Conservation (phyloP, 768 basidiomycete species). For the Favolaschia claudopus region DNA sequence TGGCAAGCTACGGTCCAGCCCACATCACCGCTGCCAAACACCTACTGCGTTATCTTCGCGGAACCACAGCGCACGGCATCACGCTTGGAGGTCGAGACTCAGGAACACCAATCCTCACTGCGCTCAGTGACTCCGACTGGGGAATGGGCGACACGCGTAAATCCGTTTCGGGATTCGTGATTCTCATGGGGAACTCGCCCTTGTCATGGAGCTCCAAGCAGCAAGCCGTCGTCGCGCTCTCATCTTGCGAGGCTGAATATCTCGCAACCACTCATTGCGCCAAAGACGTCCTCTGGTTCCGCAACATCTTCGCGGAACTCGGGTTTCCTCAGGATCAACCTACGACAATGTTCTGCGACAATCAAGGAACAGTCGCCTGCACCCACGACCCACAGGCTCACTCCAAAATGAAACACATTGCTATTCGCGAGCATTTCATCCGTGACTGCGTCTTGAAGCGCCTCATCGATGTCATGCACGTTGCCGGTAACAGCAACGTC, state of each 20-base stretch:
- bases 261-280: constrained; percentile 5
- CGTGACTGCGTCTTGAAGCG: constrained; percentile 20
- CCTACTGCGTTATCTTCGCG: constrained; percentile 20
- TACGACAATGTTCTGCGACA: too few species aligned
- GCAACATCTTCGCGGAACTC: constrained; percentile 28
- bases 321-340: constrained; percentile 6
- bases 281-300: constrained; percentile 3
- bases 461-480: constrained; percentile 26
- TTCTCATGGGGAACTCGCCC: constrained; percentile 32
- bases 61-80: constrained; percentile 9
- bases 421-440: constrained; percentile 37
- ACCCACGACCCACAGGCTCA: constrained; percentile 34
- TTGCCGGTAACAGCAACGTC: constrained; percentile 25
- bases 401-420: constrained; percentile 38
- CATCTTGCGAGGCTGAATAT: constrained; percentile 40
- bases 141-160: constrained; percentile 22
- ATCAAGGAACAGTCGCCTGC: constrained; percentile 26
- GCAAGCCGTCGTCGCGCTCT: constrained; percentile 41
- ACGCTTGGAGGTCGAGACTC: constrained; percentile 1
- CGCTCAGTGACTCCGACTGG: constrained; percentile 25
- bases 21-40: constrained; percentile 26
- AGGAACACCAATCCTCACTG: constrained; percentile 7
- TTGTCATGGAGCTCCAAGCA: constrained; percentile 41
- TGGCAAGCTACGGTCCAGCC: not conserved
- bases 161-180: constrained; percentile 41